Percentiles rank a stretch among this genome's conserved stretches.
Evolutionary conservation across 1,284 basidiomycete genomes (phyloP).

Genomic region (Sanghuangporus baumii): DNA sequence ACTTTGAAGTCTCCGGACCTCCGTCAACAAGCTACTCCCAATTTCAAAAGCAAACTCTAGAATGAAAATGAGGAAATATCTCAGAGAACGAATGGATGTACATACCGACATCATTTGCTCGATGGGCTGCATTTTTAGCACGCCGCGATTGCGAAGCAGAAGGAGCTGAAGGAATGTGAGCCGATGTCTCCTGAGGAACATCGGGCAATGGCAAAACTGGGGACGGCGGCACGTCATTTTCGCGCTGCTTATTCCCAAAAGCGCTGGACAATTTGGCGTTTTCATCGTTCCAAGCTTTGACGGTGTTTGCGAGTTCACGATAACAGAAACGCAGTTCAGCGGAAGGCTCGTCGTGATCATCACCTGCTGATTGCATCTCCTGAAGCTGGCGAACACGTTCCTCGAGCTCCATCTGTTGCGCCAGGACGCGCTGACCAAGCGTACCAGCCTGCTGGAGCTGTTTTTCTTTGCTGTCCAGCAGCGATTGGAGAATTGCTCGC

Average conservation of each 20-base stretch:
- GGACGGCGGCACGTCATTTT: conserved; percentile 35
- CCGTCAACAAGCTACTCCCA: conserved; percentile 82
- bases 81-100: conserved; percentile 21
- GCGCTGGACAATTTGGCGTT: conserved; percentile 74
- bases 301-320: conserved; percentile 71
- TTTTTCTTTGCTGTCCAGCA: conserved; percentile 84
- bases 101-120: conserved; percentile 79
- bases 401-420: conserved; percentile 89
- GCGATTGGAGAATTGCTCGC: conserved; percentile 69
- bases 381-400: conserved; percentile 78
- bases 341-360: conserved; percentile 58
- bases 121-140: conserved; percentile 80
- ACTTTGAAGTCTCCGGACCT: conserved; percentile 84
- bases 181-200: conserved; percentile 34
- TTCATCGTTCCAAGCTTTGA: conserved; percentile 77
- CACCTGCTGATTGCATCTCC: conserved; percentile 51
- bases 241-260: conserved; percentile 39
- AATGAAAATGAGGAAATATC: conserved; percentile 16
- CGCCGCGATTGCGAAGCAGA: conserved; percentile 73
- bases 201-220: conserved; percentile 32
- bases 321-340: conserved; percentile 66
- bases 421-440: conserved; percentile 85
- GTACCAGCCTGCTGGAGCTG: conserved; percentile 87
- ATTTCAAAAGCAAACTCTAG: conserved; percentile 95
- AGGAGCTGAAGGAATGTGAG: conserved; percentile 37